These are phyloP conservation scores for Coemansia sp. DNA, from an alignment of 192 early-diverging fungal species.

Conservation along the genomic window DNA sequence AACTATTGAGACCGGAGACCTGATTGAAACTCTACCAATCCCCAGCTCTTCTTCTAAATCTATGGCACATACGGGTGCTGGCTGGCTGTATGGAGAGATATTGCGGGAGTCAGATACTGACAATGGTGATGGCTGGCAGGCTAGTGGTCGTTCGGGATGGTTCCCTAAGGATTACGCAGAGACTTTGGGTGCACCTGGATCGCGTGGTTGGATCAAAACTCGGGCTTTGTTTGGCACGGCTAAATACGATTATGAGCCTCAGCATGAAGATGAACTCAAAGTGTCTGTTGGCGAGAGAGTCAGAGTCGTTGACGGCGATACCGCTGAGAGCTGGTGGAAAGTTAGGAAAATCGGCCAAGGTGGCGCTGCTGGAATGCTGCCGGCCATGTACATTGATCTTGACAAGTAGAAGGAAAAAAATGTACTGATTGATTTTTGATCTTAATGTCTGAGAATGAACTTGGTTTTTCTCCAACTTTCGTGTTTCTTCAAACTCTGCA, in stretches of 20 bases:
- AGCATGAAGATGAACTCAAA: constrained; percentile 51
- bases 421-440: background rate
- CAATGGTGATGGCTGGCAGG: constrained; percentile 48
- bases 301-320: constrained; percentile 46
- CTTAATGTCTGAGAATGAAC: background rate
- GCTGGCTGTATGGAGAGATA: constrained; percentile 51
- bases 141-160: constrained; percentile 36
- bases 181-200: constrained; percentile 31
- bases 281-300: constrained; percentile 35
- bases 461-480: background rate
- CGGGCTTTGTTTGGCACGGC: constrained; percentile 39
- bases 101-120: constrained; percentile 24
- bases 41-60: background rate
- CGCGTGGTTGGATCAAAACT: constrained; percentile 47
- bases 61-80: constrained; percentile 15
- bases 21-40: constrained; percentile 39
- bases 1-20: constrained; percentile 30
- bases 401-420: constrained; percentile 25
- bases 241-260: constrained; percentile 49
- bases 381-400: constrained; percentile 53
- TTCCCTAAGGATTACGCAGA: constrained; percentile 49
- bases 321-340: constrained; percentile 53
- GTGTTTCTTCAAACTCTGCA: too few species aligned
- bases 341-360: constrained; percentile 20
- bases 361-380: constrained; percentile 35